These are phyloP conservation scores for Sextonia rubra DNA, from an alignment of 164 flowering plant species.

Conservation along the genomic window DNA sequence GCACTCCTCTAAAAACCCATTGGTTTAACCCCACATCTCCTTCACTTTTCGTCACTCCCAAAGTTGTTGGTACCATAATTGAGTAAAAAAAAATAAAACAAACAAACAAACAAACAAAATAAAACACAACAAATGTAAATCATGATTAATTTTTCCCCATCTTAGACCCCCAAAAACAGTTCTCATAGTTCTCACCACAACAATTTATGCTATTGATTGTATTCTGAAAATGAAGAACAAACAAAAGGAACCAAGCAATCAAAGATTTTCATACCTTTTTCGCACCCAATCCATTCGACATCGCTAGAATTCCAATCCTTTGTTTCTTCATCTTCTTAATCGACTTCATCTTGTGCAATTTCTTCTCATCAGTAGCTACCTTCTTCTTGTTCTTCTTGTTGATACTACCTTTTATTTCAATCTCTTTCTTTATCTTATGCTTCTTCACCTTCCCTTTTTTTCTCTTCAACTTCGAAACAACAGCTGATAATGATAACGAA, in stretches of 20 bases:
- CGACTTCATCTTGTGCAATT: slow-evolving; percentile 1
- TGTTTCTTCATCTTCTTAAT: background rate
- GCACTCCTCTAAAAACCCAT: background rate
- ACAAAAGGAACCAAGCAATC: background rate
- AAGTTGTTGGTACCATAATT: background rate
- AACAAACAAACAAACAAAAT: background rate
- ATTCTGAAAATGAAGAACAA: background rate
- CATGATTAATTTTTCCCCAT: background rate
- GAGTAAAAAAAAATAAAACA: background rate
- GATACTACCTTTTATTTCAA: background rate
- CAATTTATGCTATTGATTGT: background rate
- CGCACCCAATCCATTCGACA: background rate
- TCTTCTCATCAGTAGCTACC: slow-evolving; percentile 1
- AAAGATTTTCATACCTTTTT: slow-evolving; percentile 5
- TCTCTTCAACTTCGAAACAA: background rate
- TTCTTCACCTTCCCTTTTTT: slow-evolving; percentile 5
- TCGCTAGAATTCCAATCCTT: background rate
- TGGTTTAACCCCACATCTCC: background rate
- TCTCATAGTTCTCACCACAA: background rate
- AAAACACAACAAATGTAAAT: background rate
- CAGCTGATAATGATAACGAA: too few relatives aligned
- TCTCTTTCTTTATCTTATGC: slow-evolving; percentile 3
- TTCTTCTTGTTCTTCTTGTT: slow-evolving; percentile 8
- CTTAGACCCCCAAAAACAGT: slow-evolving; percentile 4
- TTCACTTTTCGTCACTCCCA: slow-evolving; percentile 6